Percentiles rank a stretch among this genome's conserved stretches.
Conservation (phyloP, 345 rosid genomes). For the Salix caprea region DNA sequence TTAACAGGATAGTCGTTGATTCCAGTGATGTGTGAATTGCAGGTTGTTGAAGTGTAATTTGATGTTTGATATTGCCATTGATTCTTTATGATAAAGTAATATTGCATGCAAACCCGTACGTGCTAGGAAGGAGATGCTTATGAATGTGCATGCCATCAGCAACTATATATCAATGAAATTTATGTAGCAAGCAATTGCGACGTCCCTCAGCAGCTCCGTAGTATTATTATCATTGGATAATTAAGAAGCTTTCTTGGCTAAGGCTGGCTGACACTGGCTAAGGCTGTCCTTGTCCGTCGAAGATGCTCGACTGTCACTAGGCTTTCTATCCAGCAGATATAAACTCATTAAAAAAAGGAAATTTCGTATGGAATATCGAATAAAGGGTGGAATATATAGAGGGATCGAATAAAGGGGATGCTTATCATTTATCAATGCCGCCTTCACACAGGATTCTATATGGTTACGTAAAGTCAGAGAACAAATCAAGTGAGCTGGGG, state of each 20-base stretch:
- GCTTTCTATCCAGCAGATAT: not conserved
- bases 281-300: not conserved
- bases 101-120: too few species aligned
- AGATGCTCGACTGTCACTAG: not conserved
- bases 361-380: too few species aligned
- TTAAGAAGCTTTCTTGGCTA: not conserved
- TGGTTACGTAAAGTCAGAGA: too few species aligned
- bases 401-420: too few species aligned
- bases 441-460: too few species aligned
- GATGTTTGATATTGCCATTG: not conserved
- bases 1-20: not conserved
- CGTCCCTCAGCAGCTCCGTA: not conserved
- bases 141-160: not conserved
- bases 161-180: not conserved
- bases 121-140: too few species aligned
- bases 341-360: not conserved
- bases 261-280: not conserved
- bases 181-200: not conserved
- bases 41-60: not conserved
- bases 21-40: not conserved
- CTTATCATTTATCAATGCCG: too few species aligned
- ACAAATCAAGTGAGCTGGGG: too few species aligned
- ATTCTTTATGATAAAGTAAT: not conserved
- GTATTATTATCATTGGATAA: not conserved
- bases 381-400: too few species aligned